Conservation (phyloP, 139 green algal genomes). For the Chlorella sp. region DNA sequence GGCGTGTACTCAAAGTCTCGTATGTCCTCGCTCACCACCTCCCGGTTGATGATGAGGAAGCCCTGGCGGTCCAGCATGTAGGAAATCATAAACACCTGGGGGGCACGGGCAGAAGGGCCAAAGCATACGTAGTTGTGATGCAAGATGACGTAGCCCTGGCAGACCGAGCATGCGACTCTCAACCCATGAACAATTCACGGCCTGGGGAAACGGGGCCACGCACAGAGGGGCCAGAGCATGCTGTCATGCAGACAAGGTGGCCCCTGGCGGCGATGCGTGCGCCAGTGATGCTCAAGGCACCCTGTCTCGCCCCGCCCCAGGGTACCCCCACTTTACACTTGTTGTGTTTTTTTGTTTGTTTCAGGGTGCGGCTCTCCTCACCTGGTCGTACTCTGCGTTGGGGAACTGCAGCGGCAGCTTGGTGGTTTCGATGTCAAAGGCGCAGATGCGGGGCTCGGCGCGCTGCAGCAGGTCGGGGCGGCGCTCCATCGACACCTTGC, state of each 20-base stretch:
- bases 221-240: too few relatives aligned
- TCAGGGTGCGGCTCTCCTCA: conserved; percentile 10
- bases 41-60: conserved; percentile 96
- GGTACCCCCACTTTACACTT: too few relatives aligned
- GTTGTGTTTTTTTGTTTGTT: background rate
- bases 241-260: too few relatives aligned
- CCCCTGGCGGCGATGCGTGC: too few relatives aligned
- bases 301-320: too few relatives aligned
- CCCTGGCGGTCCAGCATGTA: conserved; percentile 98
- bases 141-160: background rate
- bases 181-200: background rate
- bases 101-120: background rate
- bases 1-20: conserved; percentile 97
- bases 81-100: conserved; percentile 98
- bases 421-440: conserved; percentile 99
- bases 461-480: conserved; percentile 84
- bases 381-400: conserved; percentile 95
- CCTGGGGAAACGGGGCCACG: too few relatives aligned
- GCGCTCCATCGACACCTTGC: conserved; percentile 63
- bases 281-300: too few relatives aligned
- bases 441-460: conserved; percentile 90
- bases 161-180: too few relatives aligned
- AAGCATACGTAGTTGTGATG: too few relatives aligned
- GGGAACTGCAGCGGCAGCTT: conserved; percentile 99
- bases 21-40: conserved; percentile 92